Base-by-base conservation (phyloP, 768 basidiomycete genomes). In the Amyloporia xantha region DNA sequence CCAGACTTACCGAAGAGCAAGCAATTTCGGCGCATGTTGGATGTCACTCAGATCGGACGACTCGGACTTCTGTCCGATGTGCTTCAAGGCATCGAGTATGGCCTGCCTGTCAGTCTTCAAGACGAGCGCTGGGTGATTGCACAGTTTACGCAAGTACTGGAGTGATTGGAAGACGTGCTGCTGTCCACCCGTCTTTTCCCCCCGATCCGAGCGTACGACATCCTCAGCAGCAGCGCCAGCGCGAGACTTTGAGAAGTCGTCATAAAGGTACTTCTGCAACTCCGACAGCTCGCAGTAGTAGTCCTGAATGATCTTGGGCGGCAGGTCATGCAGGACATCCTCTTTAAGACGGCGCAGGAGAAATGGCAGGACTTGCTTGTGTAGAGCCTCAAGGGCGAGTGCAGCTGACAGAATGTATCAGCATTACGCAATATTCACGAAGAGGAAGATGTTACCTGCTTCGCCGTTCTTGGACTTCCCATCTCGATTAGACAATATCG, bases 321-420 rank as follows among this genome's bases (percentile, higher is more conserved):
- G 96, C 2, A 99, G 73, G 62, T 99, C 96, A 53, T 91, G 70
- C 49, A 99, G 71, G 24, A 99, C 96, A 61, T 99, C 93, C 68
- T 99, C 96, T 65, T 99, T 99, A 63, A 99, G 70, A 20, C 96
- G 85, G 36, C 96, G 90, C 13, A 99, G 75, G 36, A 99, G 71
- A 78, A 99, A 99, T 1, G 96, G 96, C n/a, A 99, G 69, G 21
- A 98, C 95, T 75, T 99, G 96, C 67, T 99, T 99, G 66, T 98
- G 96, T 41, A 99, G 67, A 2, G 95, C 91, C 62, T 98, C 96
- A 19, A 99, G 75, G 0, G 96, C 96, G 56, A 94, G 69, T 7
- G 93, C 87, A 54, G 95, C 96, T 97, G 58, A 5, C 53, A 23
- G 28, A 44, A 54, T 35, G 38, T 21, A 23, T 45, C n/a, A 45